Conservation (phyloP, 768 basidiomycete species). For the Hemileccinum rubropunctum region DNA sequence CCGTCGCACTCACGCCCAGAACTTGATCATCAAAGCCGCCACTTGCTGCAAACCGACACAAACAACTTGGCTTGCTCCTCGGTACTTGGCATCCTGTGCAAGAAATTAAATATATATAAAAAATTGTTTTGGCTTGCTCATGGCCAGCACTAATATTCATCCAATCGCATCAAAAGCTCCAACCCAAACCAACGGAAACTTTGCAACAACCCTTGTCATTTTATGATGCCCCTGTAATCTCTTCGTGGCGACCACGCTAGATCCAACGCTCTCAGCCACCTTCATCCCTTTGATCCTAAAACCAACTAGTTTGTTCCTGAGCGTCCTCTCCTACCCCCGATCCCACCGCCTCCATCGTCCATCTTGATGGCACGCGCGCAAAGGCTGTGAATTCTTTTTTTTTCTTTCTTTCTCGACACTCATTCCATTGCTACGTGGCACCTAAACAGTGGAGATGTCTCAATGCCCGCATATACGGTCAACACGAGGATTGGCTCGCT, state of each 20-base stretch:
- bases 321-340: not conserved
- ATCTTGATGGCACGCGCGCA: not conserved
- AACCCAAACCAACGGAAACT: not conserved
- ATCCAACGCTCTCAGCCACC: no score
- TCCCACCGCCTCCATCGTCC: not conserved
- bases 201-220: not conserved
- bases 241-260: conserved; percentile 5
- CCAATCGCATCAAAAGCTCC: no score
- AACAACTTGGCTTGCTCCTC: no score
- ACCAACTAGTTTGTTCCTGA: not conserved
- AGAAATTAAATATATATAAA: no score
- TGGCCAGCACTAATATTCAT: no score
- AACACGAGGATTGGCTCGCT: not conserved
- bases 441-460: not conserved
- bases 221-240: not conserved
- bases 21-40: not conserved
- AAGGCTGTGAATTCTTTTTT: conserved; percentile 2
- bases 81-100: no score
- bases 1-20: not conserved
- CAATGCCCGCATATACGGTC: conserved; percentile 8
- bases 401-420: not conserved
- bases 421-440: not conserved
- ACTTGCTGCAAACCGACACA: no score
- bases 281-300: no score
- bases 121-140: no score